These are phyloP conservation scores for Candida pseudofarinosa DNA, from an alignment of 805 yeast species.

Conservation along the genomic window DNA sequence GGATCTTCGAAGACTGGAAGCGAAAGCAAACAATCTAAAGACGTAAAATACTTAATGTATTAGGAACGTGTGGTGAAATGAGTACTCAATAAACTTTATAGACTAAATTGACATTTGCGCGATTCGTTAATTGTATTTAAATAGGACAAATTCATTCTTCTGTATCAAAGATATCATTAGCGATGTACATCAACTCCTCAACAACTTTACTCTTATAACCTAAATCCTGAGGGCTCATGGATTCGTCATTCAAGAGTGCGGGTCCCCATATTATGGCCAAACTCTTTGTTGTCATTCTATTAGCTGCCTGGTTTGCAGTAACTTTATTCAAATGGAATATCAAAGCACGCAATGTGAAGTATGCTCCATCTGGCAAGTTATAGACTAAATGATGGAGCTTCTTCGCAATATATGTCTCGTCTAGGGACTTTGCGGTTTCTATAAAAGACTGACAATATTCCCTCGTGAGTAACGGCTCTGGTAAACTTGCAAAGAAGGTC, in stretches of 20 bases:
- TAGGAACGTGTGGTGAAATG: constrained; percentile 4
- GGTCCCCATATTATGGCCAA: constrained; percentile 96
- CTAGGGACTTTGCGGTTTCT: constrained; percentile 55
- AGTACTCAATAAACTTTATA: neutral
- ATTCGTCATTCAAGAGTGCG: constrained; percentile 65
- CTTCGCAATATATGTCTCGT: constrained; percentile 49
- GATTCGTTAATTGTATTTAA: too few species aligned
- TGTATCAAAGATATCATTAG: constrained; percentile 66
- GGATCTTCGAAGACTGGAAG: neutral
- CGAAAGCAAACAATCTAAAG: constrained; percentile 4
- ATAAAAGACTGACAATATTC: constrained; percentile 61
- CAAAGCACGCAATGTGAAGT: constrained; percentile 82
- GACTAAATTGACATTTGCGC: neutral
- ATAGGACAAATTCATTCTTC: constrained; percentile 23
- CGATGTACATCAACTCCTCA: constrained; percentile 79
- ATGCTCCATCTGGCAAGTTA: constrained; percentile 90
- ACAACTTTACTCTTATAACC: constrained; percentile 72
- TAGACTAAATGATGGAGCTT: constrained; percentile 86
- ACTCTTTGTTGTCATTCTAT: constrained; percentile 79
- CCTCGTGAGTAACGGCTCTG: constrained; percentile 76
- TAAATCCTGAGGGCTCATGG: constrained; percentile 65
- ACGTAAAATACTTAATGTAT: constrained; percentile 17
- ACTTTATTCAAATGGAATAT: constrained; percentile 82
- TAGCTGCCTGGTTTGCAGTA: constrained; percentile 53
- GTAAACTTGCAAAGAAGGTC: constrained; percentile 76